Evolutionary conservation across 495 filamentous ascomycete species (phyloP), one percentile per base, ranked within the genome.

Genomic region (Friedmanniomyces endolithicus): DNA sequence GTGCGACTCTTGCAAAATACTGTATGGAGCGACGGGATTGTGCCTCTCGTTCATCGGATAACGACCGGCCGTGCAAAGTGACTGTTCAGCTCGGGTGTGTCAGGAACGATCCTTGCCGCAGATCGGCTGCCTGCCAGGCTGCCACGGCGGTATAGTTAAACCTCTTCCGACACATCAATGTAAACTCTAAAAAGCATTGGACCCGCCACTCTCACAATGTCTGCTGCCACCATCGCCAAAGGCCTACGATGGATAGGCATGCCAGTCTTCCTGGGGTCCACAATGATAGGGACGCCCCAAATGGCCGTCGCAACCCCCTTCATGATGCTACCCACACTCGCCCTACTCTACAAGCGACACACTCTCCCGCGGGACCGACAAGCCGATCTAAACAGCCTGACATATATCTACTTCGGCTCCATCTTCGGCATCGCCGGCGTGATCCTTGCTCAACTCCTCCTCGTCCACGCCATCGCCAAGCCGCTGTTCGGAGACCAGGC

Each of bases 311-410:
- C 7, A 8, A 7, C 25, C 22, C 43, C 22, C 27, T 33, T 46
- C 52, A 24, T 55, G 16, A 46, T 46, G 23, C 43, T 46, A 29
- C 41, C 55, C 9, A 57, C 55, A 33, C 33, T 41, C 9, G 20
- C 6, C 11, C 17, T 29, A 3, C 22, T 31, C 11, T 41, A 41
- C 34, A 34, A 11, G 19, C 35, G 35, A 2, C 31, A 41, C 33
- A 17, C 6, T 3, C 35, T 24, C 16, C 31, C 35, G 17, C 9
- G 20, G 11, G 19, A 22, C 31, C 9, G n/a, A 2, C 49, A 41
- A 52, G 49, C 35, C 12, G 34, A 52, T n/a, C 31, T 52, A 11
- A 33, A 52, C 23, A 41, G 33, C 33, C 23, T 52, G n/a, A 52
- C 49, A 9, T 40, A 39, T 19, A 23, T 52, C 35, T 52, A 52